Evolutionary conservation across 768 basidiomycete genomes (phyloP).

Genomic region (Kwoniella sp.): DNA sequence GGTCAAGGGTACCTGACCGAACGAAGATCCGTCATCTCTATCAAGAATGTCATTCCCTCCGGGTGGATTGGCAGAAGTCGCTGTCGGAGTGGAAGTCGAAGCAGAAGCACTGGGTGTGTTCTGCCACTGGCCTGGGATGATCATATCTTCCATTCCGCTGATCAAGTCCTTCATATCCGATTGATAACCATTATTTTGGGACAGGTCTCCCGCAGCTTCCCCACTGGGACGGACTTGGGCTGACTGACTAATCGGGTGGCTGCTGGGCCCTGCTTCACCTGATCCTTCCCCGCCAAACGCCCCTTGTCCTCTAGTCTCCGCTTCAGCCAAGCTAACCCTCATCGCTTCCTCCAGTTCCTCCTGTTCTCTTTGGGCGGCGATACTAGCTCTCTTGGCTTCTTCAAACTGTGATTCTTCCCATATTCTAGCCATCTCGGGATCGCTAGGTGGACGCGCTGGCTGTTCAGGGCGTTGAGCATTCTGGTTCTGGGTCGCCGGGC

Average conservation of each 20-base stretch:
- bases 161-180: slow-evolving; percentile 10
- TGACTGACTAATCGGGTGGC: background rate
- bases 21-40: slow-evolving; percentile 12
- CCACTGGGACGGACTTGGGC: slow-evolving; percentile 3
- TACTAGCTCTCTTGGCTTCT: slow-evolving; percentile 44
- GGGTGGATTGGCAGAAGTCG: background rate
- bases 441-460: slow-evolving; percentile 21
- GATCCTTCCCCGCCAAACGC: background rate
- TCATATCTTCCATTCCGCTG: slow-evolving; percentile 16
- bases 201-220: background rate
- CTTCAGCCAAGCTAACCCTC: slow-evolving; percentile 40
- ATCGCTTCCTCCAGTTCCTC: slow-evolving; percentile 49
- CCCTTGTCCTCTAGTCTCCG: slow-evolving; percentile 16
- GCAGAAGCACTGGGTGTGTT: background rate
- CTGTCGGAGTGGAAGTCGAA: background rate
- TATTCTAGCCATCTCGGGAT: slow-evolving; percentile 33
- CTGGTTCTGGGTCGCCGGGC: slow-evolving; percentile 1
- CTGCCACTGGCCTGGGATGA: slow-evolving; percentile 20
- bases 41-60: background rate
- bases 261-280: slow-evolving; percentile 24
- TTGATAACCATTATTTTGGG: background rate
- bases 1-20: slow-evolving; percentile 15
- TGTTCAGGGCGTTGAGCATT: background rate
- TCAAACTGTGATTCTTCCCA: slow-evolving; percentile 49
- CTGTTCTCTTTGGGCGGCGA: slow-evolving; percentile 37